Conservation (phyloP, 257 asterid genomes). For the Gynochthodes officinalis region DNA sequence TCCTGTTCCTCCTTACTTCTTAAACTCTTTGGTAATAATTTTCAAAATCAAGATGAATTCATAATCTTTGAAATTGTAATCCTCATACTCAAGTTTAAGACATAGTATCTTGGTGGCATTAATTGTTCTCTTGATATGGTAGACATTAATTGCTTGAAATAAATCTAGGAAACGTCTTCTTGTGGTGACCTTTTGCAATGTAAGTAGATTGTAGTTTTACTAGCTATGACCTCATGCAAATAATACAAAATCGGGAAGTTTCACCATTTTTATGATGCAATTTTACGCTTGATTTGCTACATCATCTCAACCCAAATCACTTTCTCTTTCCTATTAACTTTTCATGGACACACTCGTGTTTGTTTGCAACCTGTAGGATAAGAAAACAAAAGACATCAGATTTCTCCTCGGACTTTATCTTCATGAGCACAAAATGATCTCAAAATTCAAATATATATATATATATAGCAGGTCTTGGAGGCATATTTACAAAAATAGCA, state of each 20-base stretch:
- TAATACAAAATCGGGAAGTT: slow-evolving; percentile 51
- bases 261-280: slow-evolving; percentile 53
- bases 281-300: slow-evolving; percentile 61
- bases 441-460: not conserved
- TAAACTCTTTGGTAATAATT: slow-evolving; percentile 23
- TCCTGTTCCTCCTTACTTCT: slow-evolving; percentile 31
- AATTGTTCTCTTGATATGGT: too few species aligned
- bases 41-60: slow-evolving; percentile 47
- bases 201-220: slow-evolving; percentile 51
- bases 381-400: slow-evolving; percentile 45
- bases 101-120: slow-evolving; percentile 50
- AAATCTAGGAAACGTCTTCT: slow-evolving; percentile 47
- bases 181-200: slow-evolving; percentile 41
- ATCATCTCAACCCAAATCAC: slow-evolving; percentile 53
- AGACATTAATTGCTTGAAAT: slow-evolving; percentile 48
- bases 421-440: not conserved
- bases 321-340: slow-evolving; percentile 52
- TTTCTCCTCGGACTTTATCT: slow-evolving; percentile 53
- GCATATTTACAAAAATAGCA: too few species aligned
- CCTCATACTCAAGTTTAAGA: slow-evolving; percentile 44
- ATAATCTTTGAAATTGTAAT: slow-evolving; percentile 38
- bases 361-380: slow-evolving; percentile 38
- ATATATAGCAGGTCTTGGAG: too few species aligned
- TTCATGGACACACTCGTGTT: slow-evolving; percentile 54
- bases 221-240: slow-evolving; percentile 58